Evolutionary conservation across 202 grass and related monocot species (phyloP).

Genomic region (Carex arenaria): DNA sequence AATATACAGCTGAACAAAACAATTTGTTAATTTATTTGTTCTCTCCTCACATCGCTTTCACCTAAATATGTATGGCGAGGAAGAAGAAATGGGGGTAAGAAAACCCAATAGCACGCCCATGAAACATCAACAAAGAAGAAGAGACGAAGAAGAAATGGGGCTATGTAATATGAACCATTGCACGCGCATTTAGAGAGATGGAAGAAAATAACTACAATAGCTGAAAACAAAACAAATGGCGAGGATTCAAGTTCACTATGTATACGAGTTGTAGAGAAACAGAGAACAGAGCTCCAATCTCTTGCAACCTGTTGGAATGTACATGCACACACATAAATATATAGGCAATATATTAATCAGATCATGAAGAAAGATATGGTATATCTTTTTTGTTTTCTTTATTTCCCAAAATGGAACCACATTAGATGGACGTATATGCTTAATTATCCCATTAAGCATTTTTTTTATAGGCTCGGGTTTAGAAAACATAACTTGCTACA

Average conservation of each 20-base stretch:
- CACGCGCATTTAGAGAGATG: too few species aligned
- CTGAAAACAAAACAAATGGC: neutral
- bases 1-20: neutral
- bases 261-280: neutral
- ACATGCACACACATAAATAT: slow-evolving; percentile 16
- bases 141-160: neutral
- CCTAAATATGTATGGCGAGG: neutral
- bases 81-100: neutral
- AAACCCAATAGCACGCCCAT: neutral
- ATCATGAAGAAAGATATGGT: neutral
- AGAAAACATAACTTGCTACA: neutral
- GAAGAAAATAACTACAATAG: neutral
- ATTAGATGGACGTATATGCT: slow-evolving; percentile 22
- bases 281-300: neutral
- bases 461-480: neutral
- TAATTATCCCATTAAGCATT: neutral
- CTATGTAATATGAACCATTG: too few species aligned
- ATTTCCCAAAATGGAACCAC: slow-evolving; percentile 13
- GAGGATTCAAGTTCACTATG: neutral
- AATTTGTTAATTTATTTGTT: neutral
- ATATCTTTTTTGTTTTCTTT: neutral
- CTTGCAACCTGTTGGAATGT: neutral
- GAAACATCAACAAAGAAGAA: neutral
- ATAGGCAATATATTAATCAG: neutral
- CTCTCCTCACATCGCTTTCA: neutral